A percentile compares a stretch with the other conserved stretches of the same genome.
These are phyloP conservation scores for Jamesozyma spencerorum DNA, from an alignment of 805 yeast species.

Conservation along the genomic window DNA sequence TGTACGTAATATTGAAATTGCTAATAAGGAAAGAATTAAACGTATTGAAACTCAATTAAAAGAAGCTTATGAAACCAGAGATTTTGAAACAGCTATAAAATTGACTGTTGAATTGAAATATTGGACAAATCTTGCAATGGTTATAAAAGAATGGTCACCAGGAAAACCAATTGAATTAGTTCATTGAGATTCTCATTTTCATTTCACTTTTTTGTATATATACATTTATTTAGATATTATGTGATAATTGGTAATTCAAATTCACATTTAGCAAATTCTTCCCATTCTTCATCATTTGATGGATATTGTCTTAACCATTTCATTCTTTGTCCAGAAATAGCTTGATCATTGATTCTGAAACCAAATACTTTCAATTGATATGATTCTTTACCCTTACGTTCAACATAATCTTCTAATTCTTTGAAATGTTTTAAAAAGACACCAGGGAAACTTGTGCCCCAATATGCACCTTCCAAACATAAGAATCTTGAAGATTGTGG, in stretches of 20 bases:
- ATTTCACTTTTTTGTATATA: not conserved
- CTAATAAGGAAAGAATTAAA: conserved; percentile 49
- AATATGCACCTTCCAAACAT: conserved; percentile 91
- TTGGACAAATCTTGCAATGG: conserved; percentile 70
- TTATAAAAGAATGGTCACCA: conserved; percentile 66
- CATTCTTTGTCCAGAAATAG: conserved; percentile 89
- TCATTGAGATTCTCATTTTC: conserved; percentile 34
- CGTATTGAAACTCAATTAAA: conserved; percentile 39
- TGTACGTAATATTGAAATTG: conserved; percentile 40
- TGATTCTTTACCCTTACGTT: conserved; percentile 41
- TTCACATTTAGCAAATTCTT: conserved; percentile 58
- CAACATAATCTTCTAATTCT: conserved; percentile 74
- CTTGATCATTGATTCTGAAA: conserved; percentile 64
- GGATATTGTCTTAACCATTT: conserved; percentile 85
- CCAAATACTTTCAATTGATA: conserved; percentile 80
- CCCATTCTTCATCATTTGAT: conserved; percentile 45
- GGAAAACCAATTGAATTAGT: conserved; percentile 57
- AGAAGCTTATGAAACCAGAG: conserved; percentile 36
- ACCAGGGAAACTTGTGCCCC: conserved; percentile 94
- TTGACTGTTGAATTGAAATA: conserved; percentile 70
- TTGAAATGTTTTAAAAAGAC: conserved; percentile 83
- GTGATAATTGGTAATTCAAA: conserved; percentile 40
- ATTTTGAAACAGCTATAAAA: conserved; percentile 51
- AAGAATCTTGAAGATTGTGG: conserved; percentile 82
- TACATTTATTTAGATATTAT: not conserved